Evolutionary conservation across 2,329 filamentous ascomycete genomes (phyloP), one percentile per base, ranked within the genome.

Genomic region (Incumbomyces lentus): DNA sequence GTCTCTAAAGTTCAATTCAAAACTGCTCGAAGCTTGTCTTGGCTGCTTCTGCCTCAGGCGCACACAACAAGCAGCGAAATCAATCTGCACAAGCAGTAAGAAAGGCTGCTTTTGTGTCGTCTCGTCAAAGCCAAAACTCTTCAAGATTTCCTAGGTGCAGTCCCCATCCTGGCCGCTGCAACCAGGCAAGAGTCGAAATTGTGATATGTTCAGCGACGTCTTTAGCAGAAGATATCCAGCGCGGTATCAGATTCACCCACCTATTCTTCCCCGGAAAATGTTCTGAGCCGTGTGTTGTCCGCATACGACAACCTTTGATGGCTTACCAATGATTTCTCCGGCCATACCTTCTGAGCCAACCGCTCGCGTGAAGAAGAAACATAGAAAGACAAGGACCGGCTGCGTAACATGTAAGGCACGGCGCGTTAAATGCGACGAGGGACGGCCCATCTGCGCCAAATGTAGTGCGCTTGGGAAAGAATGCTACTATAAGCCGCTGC

Each of bases 381-480:
- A 52, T 14, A 46, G 38, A 11, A 52, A 52, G 40, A 50, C 50
- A 12, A 50, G 49, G 42, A 48, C 44, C 8, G 54, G 55, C 29
- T 58, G 55, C 40, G 39, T 43, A 8, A 46, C 42, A 17, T 52
- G 50, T 50, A 59, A 61, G 48, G 44, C 47, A 32, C 55, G 60
- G 13, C 53, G 59, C 17, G 58, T 62, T 40, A 62, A 63, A 49
- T 63, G 61, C 47, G 58, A 59, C 40, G 58, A 62, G 47, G 48
- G 50, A 13, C 58, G 54, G 32, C 60, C 60, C 13, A 44, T 40
- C 13, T 52, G 52, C 14, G 33, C 30, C 14, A 29, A 26, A 38
- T 45, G 42, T 35, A 29, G 13, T n/a, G 22, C 18, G 18, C 34
- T 38, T 29, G 22, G 34, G 33, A 45, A 30, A 29, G 2, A 16